Percentiles rank a stretch among this genome's conserved stretches.
phyloP scores from a whole-genome alignment of 208 protist species.

The Crithidia fasciculata region DNA sequence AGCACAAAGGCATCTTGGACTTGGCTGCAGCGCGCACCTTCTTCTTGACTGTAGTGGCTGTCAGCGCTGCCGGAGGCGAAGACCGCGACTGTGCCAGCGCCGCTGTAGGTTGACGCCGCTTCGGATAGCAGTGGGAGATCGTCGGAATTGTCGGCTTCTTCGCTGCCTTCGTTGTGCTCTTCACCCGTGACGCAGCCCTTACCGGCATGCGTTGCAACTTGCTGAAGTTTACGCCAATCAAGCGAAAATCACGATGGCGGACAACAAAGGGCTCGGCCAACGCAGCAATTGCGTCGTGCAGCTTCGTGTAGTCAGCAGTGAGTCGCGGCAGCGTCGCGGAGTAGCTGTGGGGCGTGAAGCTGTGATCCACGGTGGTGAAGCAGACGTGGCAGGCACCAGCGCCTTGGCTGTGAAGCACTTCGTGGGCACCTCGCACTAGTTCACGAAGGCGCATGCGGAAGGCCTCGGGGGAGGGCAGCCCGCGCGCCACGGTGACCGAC shows the following conservation, averaged over 20 bases:
- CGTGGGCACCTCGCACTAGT: slow-evolving; percentile 30
- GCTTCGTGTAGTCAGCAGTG: slow-evolving; percentile 30
- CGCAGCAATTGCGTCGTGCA: slow-evolving; percentile 19
- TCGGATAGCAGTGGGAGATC: background rate
- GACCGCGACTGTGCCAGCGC: no score
- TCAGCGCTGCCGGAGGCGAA: no score
- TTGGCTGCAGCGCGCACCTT: no score
- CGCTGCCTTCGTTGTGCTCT: background rate
- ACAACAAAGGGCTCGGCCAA: slow-evolving; percentile 30
- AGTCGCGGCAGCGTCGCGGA: slow-evolving; percentile 36
- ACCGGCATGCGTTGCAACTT: slow-evolving; percentile 29
- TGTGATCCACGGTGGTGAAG: slow-evolving; percentile 39
- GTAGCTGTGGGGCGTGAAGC: slow-evolving; percentile 32
- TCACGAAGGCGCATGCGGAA: slow-evolving; percentile 25
- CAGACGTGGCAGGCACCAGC: slow-evolving; percentile 25
- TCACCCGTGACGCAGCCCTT: background rate
- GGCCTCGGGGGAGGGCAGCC: slow-evolving; percentile 21
- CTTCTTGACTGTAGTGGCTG: no score
- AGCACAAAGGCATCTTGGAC: no score
- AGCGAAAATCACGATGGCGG: slow-evolving; percentile 38
- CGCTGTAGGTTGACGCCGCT: background rate
- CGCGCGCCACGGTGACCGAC: slow-evolving; percentile 40
- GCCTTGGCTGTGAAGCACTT: slow-evolving; percentile 33
- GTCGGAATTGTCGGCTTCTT: background rate
- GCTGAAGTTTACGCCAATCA: slow-evolving; percentile 47